Percentiles rank a stretch among this genome's conserved stretches.
Conservation (phyloP, 768 basidiomycete species). For the Tylopilus cervinicoccineus region DNA sequence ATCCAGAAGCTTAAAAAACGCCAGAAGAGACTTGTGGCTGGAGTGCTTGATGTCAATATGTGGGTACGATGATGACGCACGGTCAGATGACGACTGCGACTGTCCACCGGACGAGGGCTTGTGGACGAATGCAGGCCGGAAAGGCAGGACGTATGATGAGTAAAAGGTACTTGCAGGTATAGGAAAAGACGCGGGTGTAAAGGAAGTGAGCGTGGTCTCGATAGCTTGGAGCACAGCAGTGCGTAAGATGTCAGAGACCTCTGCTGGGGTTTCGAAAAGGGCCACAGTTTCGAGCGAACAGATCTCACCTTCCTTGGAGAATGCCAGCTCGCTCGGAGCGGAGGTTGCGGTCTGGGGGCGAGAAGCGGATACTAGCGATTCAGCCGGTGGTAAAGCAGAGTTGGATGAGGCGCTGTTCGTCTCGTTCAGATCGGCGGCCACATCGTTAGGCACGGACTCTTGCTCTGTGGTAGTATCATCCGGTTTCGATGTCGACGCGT, state of each 20-base stretch:
- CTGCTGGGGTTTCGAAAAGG: conserved; percentile 12
- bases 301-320: conserved; percentile 29
- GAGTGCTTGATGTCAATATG: conserved; percentile 75
- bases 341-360: conserved; percentile 1
- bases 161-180: conserved; percentile 76
- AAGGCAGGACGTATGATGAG: conserved; percentile 71
- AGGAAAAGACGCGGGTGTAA: conserved; percentile 60
- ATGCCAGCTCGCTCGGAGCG: conserved; percentile 9
- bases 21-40: conserved; percentile 72
- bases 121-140: conserved; percentile 58
- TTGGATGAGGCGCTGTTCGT: conserved; percentile 23
- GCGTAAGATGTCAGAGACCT: conserved; percentile 44
- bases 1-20: conserved; percentile 75
- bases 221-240: conserved; percentile 66
- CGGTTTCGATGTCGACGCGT: conserved; percentile 11
- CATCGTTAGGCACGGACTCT: conserved; percentile 9
- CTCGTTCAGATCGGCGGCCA: conserved; percentile 5
- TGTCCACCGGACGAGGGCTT: conserved; percentile 11
- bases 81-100: conserved; percentile 5
- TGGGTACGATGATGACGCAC: conserved; percentile 32
- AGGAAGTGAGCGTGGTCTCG: conserved; percentile 40
- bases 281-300: background rate
- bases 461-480: conserved; percentile 1
- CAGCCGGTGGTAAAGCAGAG: conserved; percentile 6
- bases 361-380: conserved; percentile 5